Conservation (phyloP, 139 green algal species). For the Bryopsis sp. region DNA sequence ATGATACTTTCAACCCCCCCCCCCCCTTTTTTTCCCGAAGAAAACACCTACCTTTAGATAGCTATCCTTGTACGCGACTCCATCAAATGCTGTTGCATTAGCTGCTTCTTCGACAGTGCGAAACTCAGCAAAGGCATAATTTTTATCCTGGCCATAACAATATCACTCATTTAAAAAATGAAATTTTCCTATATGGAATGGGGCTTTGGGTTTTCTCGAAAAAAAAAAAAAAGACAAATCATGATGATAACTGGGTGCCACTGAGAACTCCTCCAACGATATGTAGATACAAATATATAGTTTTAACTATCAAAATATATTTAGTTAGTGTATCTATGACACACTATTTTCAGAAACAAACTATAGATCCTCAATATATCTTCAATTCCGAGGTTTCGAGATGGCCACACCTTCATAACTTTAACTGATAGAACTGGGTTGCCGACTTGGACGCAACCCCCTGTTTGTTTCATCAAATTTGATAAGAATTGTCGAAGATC, state of each 20-base stretch:
- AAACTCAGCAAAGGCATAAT: constrained; percentile 65
- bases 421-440: constrained; percentile 40
- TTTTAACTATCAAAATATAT: too few species aligned
- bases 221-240: too few species aligned
- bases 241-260: too few species aligned
- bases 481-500: constrained; percentile 39
- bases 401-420: constrained; percentile 35
- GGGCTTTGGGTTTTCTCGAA: too few species aligned
- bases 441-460: constrained; percentile 23
- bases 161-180: background rate
- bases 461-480: constrained; percentile 32
- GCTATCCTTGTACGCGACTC: constrained; percentile 43
- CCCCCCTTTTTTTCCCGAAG: too few species aligned
- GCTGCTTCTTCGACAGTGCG: constrained; percentile 63
- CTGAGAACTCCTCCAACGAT: too few species aligned
- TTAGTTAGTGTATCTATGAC: too few species aligned
- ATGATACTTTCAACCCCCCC: too few species aligned
- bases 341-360: too few species aligned
- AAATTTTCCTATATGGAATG: background rate
- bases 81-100: constrained; percentile 74
- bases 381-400: background rate
- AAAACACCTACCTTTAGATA: constrained; percentile 48
- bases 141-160: constrained; percentile 34
- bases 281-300: too few species aligned
- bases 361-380: background rate